Percentiles rank a stretch among this genome's conserved stretches.
These are phyloP conservation scores for Juglanconis juglandina DNA, from an alignment of 2,329 filamentous ascomycete species.

Conservation along the genomic window DNA sequence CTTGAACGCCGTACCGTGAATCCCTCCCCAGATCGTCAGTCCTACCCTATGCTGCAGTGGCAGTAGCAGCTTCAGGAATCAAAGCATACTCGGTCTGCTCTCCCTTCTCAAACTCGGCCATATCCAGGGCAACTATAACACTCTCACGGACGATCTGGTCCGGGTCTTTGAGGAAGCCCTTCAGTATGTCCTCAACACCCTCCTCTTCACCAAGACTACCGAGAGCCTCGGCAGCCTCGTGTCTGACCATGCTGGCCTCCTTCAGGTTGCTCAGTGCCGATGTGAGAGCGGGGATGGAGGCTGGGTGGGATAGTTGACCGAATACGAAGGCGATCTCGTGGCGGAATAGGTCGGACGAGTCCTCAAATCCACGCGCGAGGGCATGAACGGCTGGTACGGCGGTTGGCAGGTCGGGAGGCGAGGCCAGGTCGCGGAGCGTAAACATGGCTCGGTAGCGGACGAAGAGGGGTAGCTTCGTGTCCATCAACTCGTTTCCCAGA, in stretches of 20 bases:
- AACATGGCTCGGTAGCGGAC: slow-evolving; percentile 98
- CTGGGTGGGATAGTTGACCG: slow-evolving; percentile 90
- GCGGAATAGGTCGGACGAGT: slow-evolving; percentile 87
- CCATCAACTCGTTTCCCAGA: slow-evolving; percentile 73
- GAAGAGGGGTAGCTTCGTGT: slow-evolving; percentile 78
- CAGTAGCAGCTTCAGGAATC: slow-evolving; percentile 62
- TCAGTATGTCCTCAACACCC: slow-evolving; percentile 83
- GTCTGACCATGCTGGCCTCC: slow-evolving; percentile 93
- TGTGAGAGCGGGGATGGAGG: slow-evolving; percentile 88
- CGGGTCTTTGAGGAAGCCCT: slow-evolving; percentile 79
- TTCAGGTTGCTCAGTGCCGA: slow-evolving; percentile 71
- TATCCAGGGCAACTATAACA: slow-evolving; percentile 91
- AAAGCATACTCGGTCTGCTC: slow-evolving; percentile 88
- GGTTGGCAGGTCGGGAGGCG: slow-evolving; percentile 85
- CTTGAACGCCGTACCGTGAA: neutral
- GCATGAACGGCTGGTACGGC: slow-evolving; percentile 83
- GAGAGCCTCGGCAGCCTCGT: slow-evolving; percentile 94
- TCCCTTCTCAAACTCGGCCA: slow-evolving; percentile 94
- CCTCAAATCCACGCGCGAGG: slow-evolving; percentile 78
- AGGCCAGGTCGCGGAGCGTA: slow-evolving; percentile 88
- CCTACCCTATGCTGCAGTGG: slow-evolving; percentile 34
- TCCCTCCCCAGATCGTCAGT: slow-evolving; percentile 17
- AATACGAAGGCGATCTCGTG: slow-evolving; percentile 99
- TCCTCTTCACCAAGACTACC: slow-evolving; percentile 91
- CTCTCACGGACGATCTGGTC: slow-evolving; percentile 94